Base-by-base conservation (phyloP, 1,139 yeast genomes). In the Candida sp. region DNA sequence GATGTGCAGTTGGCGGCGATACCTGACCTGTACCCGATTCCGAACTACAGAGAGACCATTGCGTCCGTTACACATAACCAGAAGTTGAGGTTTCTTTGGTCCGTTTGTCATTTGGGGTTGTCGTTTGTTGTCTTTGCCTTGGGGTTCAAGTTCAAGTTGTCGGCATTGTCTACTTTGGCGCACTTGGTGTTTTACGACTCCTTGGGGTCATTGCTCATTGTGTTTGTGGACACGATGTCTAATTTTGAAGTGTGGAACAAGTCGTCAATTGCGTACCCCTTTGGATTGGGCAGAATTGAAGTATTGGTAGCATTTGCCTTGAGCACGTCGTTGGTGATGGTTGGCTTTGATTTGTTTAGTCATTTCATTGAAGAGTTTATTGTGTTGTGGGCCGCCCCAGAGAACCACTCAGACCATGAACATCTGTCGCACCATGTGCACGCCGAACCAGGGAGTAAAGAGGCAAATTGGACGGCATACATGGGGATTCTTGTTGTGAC, bases 231-330 rank as follows among this genome's bases (percentile, higher is more conserved):
- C 54, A 79, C 91, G 7, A 81, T 94, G 81, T 83, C 92, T 12
- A 94, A 93, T 63, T 94, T 94, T 65, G 96, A 90, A 58, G 96
- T 89, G 4, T 94, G 98, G 98, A 85, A 83, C 57, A 84, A 82
- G 52, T 83, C 94, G n/a, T 88, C 96, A 6, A 75, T 94, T 41
- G 86, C 86, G 17, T 88, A 85, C 58, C 99, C 99, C 0, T 94
- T 94, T 74, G 98, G 98, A 0, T 74, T 94, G 38, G 96, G 96
- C 26, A 77, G 98, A 53, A 77, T 90, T 25, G 97, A 94, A 62
- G 96, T 93, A 0, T 73, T 94, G 28, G 86, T 89, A 37, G 96
- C 96, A 3, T 93, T 92, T 74, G 97, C 96, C 0, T 75, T 92
- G 46, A 86, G 96, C 23, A 87, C 94, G 0, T 86, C 96, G 1